Conservation (phyloP, 306 rosid genomes). For the Fragaria iinumae region DNA sequence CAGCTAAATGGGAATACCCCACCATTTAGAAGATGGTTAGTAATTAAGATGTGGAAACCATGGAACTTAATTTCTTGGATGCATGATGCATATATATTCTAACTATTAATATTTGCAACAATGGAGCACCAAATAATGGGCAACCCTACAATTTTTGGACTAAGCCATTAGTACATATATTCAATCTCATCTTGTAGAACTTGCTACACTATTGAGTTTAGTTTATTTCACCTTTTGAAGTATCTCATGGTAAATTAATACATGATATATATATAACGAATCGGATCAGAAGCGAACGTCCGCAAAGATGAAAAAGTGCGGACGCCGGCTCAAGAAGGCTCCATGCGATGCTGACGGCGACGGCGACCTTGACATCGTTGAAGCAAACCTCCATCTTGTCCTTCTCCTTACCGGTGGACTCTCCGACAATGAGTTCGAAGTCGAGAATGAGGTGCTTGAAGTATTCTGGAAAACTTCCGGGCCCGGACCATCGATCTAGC, state of each 20-base stretch:
- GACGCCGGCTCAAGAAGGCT: too few species aligned
- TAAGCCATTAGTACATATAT: background rate
- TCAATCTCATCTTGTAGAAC: conserved; percentile 3
- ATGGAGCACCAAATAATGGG: conserved; percentile 2
- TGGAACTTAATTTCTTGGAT: background rate
- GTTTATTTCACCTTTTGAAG: background rate
- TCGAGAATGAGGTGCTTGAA: too few species aligned
- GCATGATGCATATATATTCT: background rate
- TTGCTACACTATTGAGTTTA: background rate
- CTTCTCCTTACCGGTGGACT: too few species aligned
- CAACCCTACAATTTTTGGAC: background rate
- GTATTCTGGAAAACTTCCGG: too few species aligned
- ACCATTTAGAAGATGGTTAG: background rate
- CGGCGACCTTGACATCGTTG: too few species aligned
- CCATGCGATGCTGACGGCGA: too few species aligned
- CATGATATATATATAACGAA: too few species aligned
- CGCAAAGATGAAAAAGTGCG: too few species aligned
- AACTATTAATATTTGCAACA: background rate
- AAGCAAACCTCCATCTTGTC: too few species aligned
- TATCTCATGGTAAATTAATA: background rate
- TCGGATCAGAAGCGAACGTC: too few species aligned
- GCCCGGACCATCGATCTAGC: too few species aligned
- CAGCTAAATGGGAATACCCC: background rate
- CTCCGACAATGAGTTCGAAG: too few species aligned
- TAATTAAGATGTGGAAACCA: background rate